phyloP scores from a whole-genome alignment of 2,329 filamentous ascomycete genomes.

The Calonectria montana region DNA sequence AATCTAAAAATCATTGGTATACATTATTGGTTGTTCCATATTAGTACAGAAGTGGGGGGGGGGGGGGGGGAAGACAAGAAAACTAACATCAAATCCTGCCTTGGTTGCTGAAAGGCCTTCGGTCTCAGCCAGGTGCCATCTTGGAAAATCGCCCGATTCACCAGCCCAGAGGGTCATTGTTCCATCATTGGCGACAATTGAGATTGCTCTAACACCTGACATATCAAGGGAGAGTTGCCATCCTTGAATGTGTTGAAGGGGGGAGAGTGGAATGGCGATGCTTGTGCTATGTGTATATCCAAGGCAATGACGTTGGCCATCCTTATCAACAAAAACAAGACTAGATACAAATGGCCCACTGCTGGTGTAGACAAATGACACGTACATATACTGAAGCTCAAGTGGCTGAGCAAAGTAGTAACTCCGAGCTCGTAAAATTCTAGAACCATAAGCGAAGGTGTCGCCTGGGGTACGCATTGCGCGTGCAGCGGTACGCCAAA shows the following conservation, averaged over 20 bases:
- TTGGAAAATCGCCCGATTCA: conserved; percentile 8
- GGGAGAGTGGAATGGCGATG: background rate
- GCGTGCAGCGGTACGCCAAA: conserved; percentile 18
- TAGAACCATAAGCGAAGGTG: conserved; percentile 8
- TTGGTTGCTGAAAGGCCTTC: conserved; percentile 18
- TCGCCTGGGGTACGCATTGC: background rate
- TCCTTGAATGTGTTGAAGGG: conserved; percentile 18
- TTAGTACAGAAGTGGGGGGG: too few relatives aligned
- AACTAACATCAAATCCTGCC: conserved; percentile 30
- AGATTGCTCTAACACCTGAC: conserved; percentile 18
- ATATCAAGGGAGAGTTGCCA: conserved; percentile 28
- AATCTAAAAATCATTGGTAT: conserved; percentile 8
- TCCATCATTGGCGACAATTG: conserved; percentile 8
- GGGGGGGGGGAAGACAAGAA: background rate
- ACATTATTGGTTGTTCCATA: background rate
- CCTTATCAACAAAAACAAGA: conserved; percentile 7
- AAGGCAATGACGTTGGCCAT: conserved; percentile 3
- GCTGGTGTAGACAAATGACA: conserved; percentile 16
- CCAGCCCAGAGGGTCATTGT: conserved; percentile 22
- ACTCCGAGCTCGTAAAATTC: conserved; percentile 7
- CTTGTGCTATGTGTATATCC: conserved; percentile 22
- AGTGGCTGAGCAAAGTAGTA: background rate
- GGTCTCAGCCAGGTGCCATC: conserved; percentile 15
- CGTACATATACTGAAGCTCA: conserved; percentile 3
- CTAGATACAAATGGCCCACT: conserved; percentile 23